Evolutionary conservation across 2,329 filamentous ascomycete genomes (phyloP).

Genomic region (Mollisiaceae sp.): DNA sequence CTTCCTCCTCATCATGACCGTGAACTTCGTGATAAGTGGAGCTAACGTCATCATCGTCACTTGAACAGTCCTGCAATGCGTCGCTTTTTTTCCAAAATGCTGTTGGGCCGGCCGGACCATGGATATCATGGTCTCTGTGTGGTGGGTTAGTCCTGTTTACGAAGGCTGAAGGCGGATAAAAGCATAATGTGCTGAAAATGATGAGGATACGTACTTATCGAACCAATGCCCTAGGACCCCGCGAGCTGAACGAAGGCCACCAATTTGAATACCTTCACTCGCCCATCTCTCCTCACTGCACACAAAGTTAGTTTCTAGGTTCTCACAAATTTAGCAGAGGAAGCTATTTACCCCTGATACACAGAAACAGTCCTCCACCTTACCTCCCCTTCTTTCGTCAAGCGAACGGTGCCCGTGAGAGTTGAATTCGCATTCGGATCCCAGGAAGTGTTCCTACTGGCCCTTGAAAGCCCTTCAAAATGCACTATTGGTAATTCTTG

Average conservation of each 20-base stretch:
- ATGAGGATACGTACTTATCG: slow-evolving; percentile 59
- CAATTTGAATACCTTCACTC: slow-evolving; percentile 78
- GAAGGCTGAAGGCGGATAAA: neutral
- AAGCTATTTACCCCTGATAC: slow-evolving; percentile 51
- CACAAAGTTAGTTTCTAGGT: slow-evolving; percentile 30
- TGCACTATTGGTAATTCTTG: slow-evolving; percentile 67
- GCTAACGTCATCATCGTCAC: neutral
- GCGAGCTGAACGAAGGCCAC: slow-evolving; percentile 66
- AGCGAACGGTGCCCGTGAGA: slow-evolving; percentile 66
- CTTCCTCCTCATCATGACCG: slow-evolving; percentile 16
- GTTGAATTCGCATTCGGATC: slow-evolving; percentile 72
- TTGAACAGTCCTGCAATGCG: slow-evolving; percentile 26
- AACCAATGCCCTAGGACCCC: slow-evolving; percentile 81
- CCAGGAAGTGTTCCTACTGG: slow-evolving; percentile 63
- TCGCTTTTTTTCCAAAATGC: slow-evolving; percentile 79
- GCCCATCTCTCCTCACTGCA: slow-evolving; percentile 72
- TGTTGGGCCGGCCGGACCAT: slow-evolving; percentile 75
- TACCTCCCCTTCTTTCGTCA: slow-evolving; percentile 73
- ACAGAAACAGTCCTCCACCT: slow-evolving; percentile 75
- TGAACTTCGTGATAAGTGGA: slow-evolving; percentile 8
- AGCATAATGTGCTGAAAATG: neutral
- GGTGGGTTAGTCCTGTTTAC: neutral
- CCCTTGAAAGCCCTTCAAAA: slow-evolving; percentile 66
- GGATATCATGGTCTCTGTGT: slow-evolving; percentile 64
- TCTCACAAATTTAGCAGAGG: neutral